phyloP scores from a whole-genome alignment of 768 basidiomycete species.

The Amanita rimosa region DNA sequence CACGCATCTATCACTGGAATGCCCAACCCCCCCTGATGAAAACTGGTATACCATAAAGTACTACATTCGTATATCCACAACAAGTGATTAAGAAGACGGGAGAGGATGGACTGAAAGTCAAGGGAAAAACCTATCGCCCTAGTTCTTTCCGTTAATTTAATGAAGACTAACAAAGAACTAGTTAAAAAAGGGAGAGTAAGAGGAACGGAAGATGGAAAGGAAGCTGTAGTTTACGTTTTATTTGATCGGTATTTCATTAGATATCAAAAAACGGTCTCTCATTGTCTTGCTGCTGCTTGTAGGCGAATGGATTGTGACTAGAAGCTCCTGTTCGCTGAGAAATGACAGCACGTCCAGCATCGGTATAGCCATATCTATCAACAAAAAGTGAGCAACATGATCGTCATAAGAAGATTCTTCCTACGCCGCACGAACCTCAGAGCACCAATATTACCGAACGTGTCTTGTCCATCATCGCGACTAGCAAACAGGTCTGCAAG shows the following conservation, averaged over 20 bases:
- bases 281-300: slow-evolving; percentile 41
- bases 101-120: too few species aligned
- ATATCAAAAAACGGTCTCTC: slow-evolving; percentile 81
- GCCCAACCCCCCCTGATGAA: too few species aligned
- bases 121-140: not conserved
- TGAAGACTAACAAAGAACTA: not conserved
- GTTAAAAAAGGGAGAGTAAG: not conserved
- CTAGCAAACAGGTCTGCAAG: slow-evolving; percentile 81
- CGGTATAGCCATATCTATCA: slow-evolving; percentile 46
- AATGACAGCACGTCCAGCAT: slow-evolving; percentile 34
- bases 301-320: slow-evolving; percentile 57
- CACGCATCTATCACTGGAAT: too few species aligned
- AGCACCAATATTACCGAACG: slow-evolving; percentile 83
- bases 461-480: slow-evolving; percentile 87
- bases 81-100: too few species aligned
- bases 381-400: not conserved
- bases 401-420: not conserved
- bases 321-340: slow-evolving; percentile 35
- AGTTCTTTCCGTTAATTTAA: not conserved
- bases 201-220: not conserved
- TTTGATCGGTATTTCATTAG: slow-evolving; percentile 16
- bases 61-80: too few species aligned
- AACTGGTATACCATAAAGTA: too few species aligned
- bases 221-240: not conserved
- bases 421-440: slow-evolving; percentile 38